Evolutionary conservation across 345 rosid species (phyloP).

Genomic region (Clarkia xantiana): DNA sequence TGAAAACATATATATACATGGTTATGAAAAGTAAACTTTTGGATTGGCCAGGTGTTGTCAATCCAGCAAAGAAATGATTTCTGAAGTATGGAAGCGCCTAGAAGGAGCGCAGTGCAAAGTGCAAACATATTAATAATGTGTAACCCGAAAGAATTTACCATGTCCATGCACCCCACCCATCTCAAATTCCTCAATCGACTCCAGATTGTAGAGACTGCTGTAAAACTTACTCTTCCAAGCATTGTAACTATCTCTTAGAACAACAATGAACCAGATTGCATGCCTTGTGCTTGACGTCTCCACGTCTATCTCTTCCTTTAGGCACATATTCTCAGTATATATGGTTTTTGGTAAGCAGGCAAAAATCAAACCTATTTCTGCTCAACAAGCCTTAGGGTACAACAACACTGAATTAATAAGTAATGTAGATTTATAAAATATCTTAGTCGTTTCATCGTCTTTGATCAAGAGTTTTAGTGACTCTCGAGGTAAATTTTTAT

Average conservation of each 20-base stretch:
- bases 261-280: slow-evolving; percentile 87
- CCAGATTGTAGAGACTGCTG: slow-evolving; percentile 73
- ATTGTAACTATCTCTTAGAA: slow-evolving; percentile 76
- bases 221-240: slow-evolving; percentile 90
- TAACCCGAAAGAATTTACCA: slow-evolving; percentile 71
- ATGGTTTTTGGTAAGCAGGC: slow-evolving; percentile 83
- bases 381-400: slow-evolving; percentile 66
- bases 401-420: too few species aligned
- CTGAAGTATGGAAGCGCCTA: slow-evolving; percentile 94
- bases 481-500: too few species aligned
- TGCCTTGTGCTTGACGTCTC: slow-evolving; percentile 82
- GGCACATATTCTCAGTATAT: slow-evolving; percentile 76
- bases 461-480: too few species aligned
- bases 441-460: too few species aligned
- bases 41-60: slow-evolving; percentile 62
- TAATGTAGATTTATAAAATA: too few species aligned
- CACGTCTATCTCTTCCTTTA: slow-evolving; percentile 80
- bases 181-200: slow-evolving; percentile 72
- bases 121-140: slow-evolving; percentile 60
- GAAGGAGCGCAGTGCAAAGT: slow-evolving; percentile 37
- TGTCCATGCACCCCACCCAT: slow-evolving; percentile 85
- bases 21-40: too few species aligned
- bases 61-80: slow-evolving; percentile 78
- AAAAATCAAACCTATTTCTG: slow-evolving; percentile 90
- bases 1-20: too few species aligned